Conservation (phyloP, 2,329 filamentous ascomycete species). For the Penicillium sp. region DNA sequence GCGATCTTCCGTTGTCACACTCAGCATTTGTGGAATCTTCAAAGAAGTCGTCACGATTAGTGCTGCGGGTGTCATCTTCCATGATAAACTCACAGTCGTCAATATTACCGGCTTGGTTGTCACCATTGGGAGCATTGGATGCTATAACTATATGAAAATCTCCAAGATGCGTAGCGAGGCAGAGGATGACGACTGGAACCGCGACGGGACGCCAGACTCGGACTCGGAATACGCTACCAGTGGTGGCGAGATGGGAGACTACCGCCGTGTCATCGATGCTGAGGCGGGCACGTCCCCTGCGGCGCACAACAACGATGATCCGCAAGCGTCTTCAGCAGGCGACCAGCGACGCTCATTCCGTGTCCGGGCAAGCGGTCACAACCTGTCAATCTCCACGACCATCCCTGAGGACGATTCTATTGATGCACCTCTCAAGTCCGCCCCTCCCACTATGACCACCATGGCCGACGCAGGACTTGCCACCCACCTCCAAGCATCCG, state of each 20-base stretch:
- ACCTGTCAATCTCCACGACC: conserved; percentile 38
- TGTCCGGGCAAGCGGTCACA: conserved; percentile 38
- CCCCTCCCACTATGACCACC: conserved; percentile 35
- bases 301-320: conserved; percentile 28
- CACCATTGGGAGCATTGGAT: conserved; percentile 81
- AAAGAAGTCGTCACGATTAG: conserved; percentile 97
- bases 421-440: conserved; percentile 35
- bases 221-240: conserved; percentile 32
- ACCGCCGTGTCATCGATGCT: conserved; percentile 31
- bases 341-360: conserved; percentile 38
- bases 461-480: conserved; percentile 34
- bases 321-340: conserved; percentile 32
- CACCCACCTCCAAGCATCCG: conserved; percentile 16
- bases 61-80: conserved; percentile 83
- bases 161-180: conserved; percentile 83
- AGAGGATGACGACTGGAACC: conserved; percentile 44
- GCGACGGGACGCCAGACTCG: conserved; percentile 32
- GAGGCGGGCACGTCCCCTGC: conserved; percentile 27
- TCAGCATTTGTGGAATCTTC: conserved; percentile 97
- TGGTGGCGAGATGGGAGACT: conserved; percentile 31
- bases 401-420: conserved; percentile 35
- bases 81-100: conserved; percentile 82
- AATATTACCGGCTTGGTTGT: conserved; percentile 87
- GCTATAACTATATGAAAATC: conserved; percentile 96
- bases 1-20: conserved; percentile 91